Evolutionary conservation across 192 early-diverging fungal species (phyloP), one percentile per base, ranked within the genome.

Genomic region (Linnemannia exigua): DNA sequence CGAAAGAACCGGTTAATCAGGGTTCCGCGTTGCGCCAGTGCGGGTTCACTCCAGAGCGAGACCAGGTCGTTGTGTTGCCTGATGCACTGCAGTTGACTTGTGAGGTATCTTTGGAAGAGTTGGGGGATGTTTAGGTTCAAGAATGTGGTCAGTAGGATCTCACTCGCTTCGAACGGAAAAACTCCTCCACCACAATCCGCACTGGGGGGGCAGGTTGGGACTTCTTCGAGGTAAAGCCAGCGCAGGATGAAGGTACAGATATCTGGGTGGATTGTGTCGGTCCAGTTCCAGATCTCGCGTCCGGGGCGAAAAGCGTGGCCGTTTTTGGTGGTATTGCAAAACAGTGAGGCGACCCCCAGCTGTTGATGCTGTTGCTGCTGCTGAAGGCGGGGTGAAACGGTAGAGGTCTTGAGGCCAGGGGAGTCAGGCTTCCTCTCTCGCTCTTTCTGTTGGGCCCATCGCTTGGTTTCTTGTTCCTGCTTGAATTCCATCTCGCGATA

Each of bases 1-100:
- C 54, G 54, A 61, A 61, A 61, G 25, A 61, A 61, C 54, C 54
- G 54, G 54, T 61, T 25, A n/a, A 61, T 25, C 54, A 61, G n/a
- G 7, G n/a, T 25, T 20, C 25, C 25, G 5, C 8, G 54, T 28
- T 61, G 9, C 2, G 54, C 54, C 7, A 61, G 54, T 61, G n/a
- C 54, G 1, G 54, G 25, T 2, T 2, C n/a, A 28, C 12, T 61
- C 54, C 54, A 61, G 54, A 61, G 28, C 0, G 54, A 28, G 11
- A 28, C 28, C 11, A 25, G 25, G 54, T 28, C 25, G 9, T 4
- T 7, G 25, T 28, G 25, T 28, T 61, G 25, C 2, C 12, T 11
- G 54, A 61, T 12, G 9, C n/a, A n/a, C 2, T 1, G 7, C 7
- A 61, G 25, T 31, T 61, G 54, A 11, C n/a, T 28, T 6, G 25